Conservation (phyloP, 176 grass and related monocot genomes). For the Hordeum marinum region DNA sequence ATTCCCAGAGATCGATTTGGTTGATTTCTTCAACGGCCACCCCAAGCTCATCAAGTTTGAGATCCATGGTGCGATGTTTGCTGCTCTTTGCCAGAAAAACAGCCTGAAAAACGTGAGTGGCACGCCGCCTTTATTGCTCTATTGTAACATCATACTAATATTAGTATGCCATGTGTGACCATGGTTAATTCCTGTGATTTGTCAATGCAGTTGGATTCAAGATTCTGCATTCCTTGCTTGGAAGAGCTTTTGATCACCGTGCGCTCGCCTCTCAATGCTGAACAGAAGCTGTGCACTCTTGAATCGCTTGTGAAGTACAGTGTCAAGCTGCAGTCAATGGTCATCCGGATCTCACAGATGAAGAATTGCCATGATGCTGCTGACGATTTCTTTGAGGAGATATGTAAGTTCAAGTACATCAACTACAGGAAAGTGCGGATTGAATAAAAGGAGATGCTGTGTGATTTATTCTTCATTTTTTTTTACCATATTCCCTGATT, state of each 20-base stretch:
- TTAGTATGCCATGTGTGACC: background rate
- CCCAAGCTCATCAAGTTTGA: conserved; percentile 78
- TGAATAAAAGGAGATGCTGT: conserved; percentile 47
- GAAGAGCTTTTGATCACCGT: conserved; percentile 88
- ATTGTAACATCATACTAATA: background rate
- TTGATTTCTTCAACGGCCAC: conserved; percentile 83
- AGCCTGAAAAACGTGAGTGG: conserved; percentile 73
- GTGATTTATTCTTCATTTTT: conserved; percentile 22
- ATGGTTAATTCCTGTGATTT: conserved; percentile 22
- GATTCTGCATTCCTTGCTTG: conserved; percentile 75
- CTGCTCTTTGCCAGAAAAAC: conserved; percentile 89
- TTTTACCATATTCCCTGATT: background rate
- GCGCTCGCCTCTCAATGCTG: conserved; percentile 89
- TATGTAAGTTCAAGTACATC: conserved; percentile 87
- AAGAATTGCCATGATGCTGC: conserved; percentile 91
- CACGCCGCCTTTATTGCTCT: background rate
- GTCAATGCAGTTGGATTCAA: conserved; percentile 66
- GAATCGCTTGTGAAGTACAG: conserved; percentile 79
- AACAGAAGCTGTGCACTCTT: conserved; percentile 84
- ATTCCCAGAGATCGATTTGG: conserved; percentile 84
- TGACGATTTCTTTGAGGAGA: conserved; percentile 96
- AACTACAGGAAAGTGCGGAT: conserved; percentile 65
- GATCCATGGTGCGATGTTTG: conserved; percentile 96
- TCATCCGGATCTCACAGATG: conserved; percentile 96
- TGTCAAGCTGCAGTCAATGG: conserved; percentile 58